These are phyloP conservation scores for Xylaria sp. DNA, from an alignment of 2,329 filamentous ascomycete species.

Conservation along the genomic window DNA sequence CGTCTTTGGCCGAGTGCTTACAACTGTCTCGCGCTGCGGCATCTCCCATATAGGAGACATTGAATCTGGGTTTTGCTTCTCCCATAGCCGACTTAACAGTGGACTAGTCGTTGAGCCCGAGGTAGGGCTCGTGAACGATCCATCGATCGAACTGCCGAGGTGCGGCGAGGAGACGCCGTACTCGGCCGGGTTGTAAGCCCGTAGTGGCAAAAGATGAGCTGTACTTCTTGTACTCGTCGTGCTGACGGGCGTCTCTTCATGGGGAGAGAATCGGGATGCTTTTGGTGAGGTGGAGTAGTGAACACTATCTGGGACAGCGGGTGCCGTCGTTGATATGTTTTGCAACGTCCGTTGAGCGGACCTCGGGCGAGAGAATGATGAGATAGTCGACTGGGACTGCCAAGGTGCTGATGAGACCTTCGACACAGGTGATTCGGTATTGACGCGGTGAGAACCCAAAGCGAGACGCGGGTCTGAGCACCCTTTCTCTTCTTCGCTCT, in stretches of 20 bases:
- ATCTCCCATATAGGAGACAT: slow-evolving; percentile 44
- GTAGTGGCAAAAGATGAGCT: slow-evolving; percentile 48
- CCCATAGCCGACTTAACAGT: slow-evolving; percentile 47
- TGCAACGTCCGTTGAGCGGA: slow-evolving; percentile 39
- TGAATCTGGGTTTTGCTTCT: slow-evolving; percentile 31
- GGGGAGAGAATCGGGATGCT: slow-evolving; percentile 46
- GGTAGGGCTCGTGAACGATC: slow-evolving; percentile 45
- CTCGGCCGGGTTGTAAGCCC: slow-evolving; percentile 50
- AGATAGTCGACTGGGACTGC: slow-evolving; percentile 18
- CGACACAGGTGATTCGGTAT: slow-evolving; percentile 34
- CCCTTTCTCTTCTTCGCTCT: slow-evolving; percentile 49
- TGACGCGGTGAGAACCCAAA: slow-evolving; percentile 42
- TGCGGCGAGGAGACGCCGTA: slow-evolving; percentile 44
- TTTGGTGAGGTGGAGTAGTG: slow-evolving; percentile 50
- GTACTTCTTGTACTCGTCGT: slow-evolving; percentile 49
- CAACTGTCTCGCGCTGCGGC: slow-evolving; percentile 35
- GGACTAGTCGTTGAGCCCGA: slow-evolving; percentile 49
- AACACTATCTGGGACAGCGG: slow-evolving; percentile 47
- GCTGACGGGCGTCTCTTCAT: slow-evolving; percentile 48
- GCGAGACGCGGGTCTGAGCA: slow-evolving; percentile 35
- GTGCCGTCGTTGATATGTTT: slow-evolving; percentile 44
- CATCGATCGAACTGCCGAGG: slow-evolving; percentile 31
- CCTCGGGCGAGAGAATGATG: slow-evolving; percentile 33
- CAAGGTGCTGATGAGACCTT: background rate
- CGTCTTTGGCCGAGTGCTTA: slow-evolving; percentile 20